Base-by-base conservation (phyloP, 345 rosid species). In the Iberis pinnata region DNA sequence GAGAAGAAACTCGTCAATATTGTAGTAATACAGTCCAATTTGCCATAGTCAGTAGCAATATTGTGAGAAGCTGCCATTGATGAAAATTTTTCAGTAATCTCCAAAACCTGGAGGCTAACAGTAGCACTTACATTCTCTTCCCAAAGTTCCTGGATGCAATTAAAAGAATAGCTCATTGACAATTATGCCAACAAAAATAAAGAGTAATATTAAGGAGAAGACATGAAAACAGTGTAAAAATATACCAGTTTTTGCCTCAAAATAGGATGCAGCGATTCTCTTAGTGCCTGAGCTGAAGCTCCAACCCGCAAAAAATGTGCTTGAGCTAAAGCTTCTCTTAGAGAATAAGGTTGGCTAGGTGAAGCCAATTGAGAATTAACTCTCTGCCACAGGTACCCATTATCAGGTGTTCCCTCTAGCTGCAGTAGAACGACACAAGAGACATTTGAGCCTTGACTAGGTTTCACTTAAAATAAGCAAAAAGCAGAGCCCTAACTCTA, bases 301-400 rank as follows among this genome's bases (percentile, higher is more conserved):
- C 97, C 98, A 57, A 88, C 88, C 70, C 98, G 86, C 6, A 97
- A 92, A 47, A 96, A 92, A 65, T 92, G 98, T 31, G 95, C 98
- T 75, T 92, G 98, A 48, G 95, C 95, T 36, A 92, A 79, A 71
- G 98, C 97, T 80, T 92, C 98, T 77, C 98, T 80, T 59, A 92
- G 70, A 35, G 98, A 92, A 75, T 88, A 92, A 20, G 98, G 98
- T 73, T 92, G 98, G 73, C 88, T 85, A 19, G 98, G 98, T 43
- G 98, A 92, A 74, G 95, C 87, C 65, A 88, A 63, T 76, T 92
- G 98, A 63, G 98, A 88, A 74, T 84, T 92, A 67, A 85, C 95
- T 67, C 98, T 85, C 68, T 92, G 97, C 95, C 95, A 84, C 69
- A 83, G 56, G 68, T 84, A 80, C 56, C 93, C 89, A 73, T 81